Base-by-base conservation (phyloP, 2,329 filamentous ascomycete species). In the Fusarium sp. region DNA sequence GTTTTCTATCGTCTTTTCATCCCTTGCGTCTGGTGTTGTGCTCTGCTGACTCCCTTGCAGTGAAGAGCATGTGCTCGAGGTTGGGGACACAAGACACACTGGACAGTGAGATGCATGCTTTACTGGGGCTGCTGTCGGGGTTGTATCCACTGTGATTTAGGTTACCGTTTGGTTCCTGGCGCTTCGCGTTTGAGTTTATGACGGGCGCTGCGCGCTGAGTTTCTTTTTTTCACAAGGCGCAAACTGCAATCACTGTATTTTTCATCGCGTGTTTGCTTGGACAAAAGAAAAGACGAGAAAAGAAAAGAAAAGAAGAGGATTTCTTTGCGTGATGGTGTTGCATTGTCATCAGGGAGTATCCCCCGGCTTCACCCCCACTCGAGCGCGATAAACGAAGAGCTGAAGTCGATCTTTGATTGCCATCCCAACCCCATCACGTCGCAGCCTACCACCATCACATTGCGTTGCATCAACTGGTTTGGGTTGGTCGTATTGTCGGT, bases 321-420 rank as follows among this genome's bases (percentile, higher is more conserved):
- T 30, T 24, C 15, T 36, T 28, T 47, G 24, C 11, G 24, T 11
- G 39, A 63, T 38, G 22, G 4, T 38, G 47, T 61, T 44, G 35
- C 39, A 69, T 38, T 33, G 4, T 24, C 2, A 38, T 31, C 65
- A 69, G 38, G 65, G 65, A 41, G 30, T 16, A 44, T 57, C 44
- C 65, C 56, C 44, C 41, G 55, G 53, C 30, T 5, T 51, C 57
- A 50, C 47, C 65, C 60, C 66, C 66, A 57, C 65, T 41, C 24
- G 7, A 44, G 26, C 30, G 26, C 66, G 66, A 69, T 69, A 58
- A 69, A 65, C 66, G 66, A 69, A 54, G 20, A 68, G 63, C 65
- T 68, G 65, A 68, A 36, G 55, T 39, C 36, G 59, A 69, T 54
- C 58, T 18, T 18, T 35, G 16, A n/a, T 33, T 53, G 50, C 18